Conservation (phyloP, 1,284 basidiomycete genomes). For the Amylostereum areolatum region DNA sequence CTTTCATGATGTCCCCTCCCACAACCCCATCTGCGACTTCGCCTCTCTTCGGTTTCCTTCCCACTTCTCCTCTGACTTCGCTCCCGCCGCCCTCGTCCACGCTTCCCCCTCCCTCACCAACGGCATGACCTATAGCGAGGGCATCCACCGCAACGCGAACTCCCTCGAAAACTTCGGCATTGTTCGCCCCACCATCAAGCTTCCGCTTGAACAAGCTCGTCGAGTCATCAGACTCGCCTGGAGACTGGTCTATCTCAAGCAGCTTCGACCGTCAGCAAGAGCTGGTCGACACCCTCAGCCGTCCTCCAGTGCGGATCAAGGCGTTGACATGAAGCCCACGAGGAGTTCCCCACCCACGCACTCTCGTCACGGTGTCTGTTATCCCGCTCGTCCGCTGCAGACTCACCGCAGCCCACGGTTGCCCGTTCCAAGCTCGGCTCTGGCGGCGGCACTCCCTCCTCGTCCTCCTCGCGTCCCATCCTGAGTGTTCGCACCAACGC, state of each 20-base stretch:
- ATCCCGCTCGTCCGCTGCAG: slow-evolving; percentile 16
- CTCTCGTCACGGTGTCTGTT: no score
- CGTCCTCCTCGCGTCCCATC: slow-evolving; percentile 29
- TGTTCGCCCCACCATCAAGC: slow-evolving; percentile 70
- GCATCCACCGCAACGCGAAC: slow-evolving; percentile 37
- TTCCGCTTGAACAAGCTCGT: slow-evolving; percentile 72
- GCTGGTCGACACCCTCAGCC: no score
- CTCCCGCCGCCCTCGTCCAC: slow-evolving; percentile 69
- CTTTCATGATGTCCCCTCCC: slow-evolving; percentile 15
- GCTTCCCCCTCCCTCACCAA: slow-evolving; percentile 58
- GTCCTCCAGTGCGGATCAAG: no score
- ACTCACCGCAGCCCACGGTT: slow-evolving; percentile 23
- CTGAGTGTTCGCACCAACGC: slow-evolving; percentile 43
- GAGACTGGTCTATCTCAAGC: no score
- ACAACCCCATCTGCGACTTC: slow-evolving; percentile 13
- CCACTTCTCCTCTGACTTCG: slow-evolving; percentile 66
- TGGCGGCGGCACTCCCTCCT: no score
- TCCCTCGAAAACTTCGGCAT: slow-evolving; percentile 53
- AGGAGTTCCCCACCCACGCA: no score
- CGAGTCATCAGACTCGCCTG: slow-evolving; percentile 38
- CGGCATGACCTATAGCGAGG: slow-evolving; percentile 70
- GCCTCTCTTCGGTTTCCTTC: slow-evolving; percentile 55
- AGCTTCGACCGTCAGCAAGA: no score
- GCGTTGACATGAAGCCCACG: no score
- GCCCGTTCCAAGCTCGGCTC: slow-evolving; percentile 28